Evolutionary conservation across 345 rosid genomes (phyloP).

Genomic region (thale cress (Arabidopsis thaliana)): TAIR10.1 NC_003076.8:15974501-15975000

Average conservation of each 20-base stretch:
- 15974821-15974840: not conserved
- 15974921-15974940: conserved; percentile 1
- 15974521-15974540: not conserved
- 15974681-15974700: conserved; percentile 76
- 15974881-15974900: conserved; percentile 66
- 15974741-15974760: conserved; percentile 66
- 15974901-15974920: conserved; percentile 56
- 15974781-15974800: conserved; percentile 44
- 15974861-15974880: conserved; percentile 64
- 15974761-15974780: conserved; percentile 67
- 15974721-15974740: conserved; percentile 54
- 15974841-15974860: conserved; percentile 2
- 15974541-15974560: conserved; percentile 35
- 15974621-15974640: conserved; percentile 35
- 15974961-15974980: conserved; percentile 59
- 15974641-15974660: conserved; percentile 34
- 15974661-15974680: conserved; percentile 39
- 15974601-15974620: conserved; percentile 30
- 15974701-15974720: conserved; percentile 77
- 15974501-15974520: not conserved
- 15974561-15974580: conserved; percentile 21
- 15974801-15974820: not conserved
- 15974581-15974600: conserved; percentile 26
- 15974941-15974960: conserved; percentile 69
- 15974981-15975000: conserved; percentile 62